Percentiles rank a stretch among this genome's conserved stretches.
Conservation (phyloP, 179 eudicot species). For the Camellia oleifera region DNA sequence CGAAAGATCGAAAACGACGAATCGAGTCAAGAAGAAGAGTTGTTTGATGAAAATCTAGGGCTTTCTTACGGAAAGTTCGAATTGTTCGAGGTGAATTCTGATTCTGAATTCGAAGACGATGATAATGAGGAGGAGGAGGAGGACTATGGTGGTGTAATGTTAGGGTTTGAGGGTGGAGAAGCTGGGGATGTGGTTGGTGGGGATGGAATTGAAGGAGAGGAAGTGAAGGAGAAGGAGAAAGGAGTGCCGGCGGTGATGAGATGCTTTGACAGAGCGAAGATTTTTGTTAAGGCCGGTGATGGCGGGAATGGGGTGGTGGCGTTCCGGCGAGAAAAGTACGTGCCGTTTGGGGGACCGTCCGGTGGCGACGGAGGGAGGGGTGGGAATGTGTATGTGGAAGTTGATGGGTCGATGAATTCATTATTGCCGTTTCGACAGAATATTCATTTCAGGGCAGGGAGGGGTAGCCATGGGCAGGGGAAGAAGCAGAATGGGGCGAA, state of each 20-base stretch:
- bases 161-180: slow-evolving; percentile 19
- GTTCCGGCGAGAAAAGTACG: slow-evolving; percentile 83
- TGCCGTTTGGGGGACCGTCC: slow-evolving; percentile 91
- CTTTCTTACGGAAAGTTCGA: slow-evolving; percentile 36
- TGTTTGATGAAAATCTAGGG: slow-evolving; percentile 14
- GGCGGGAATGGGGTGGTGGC: slow-evolving; percentile 98
- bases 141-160: slow-evolving; percentile 22
- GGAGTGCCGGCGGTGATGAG: slow-evolving; percentile 98
- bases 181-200: slow-evolving; percentile 18
- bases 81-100: slow-evolving; percentile 32
- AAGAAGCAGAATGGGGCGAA: slow-evolving; percentile 66
- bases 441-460: slow-evolving; percentile 79
- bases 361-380: slow-evolving; percentile 99
- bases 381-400: slow-evolving; percentile 85
- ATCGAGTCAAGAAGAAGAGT: slow-evolving; percentile 18
- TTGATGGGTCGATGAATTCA: slow-evolving; percentile 83
- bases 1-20: neutral
- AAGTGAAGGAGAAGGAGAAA: slow-evolving; percentile 75
- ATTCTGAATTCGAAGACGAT: slow-evolving; percentile 28
- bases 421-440: slow-evolving; percentile 76
- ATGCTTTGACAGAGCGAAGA: slow-evolving; percentile 88
- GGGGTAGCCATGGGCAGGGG: slow-evolving; percentile 87
- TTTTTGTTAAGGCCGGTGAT: slow-evolving; percentile 74
- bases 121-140: slow-evolving; percentile 49
- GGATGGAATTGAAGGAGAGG: slow-evolving; percentile 25